Base-by-base conservation (phyloP, 2,329 filamentous ascomycete species). In the Xylaria hypoxylon region DNA sequence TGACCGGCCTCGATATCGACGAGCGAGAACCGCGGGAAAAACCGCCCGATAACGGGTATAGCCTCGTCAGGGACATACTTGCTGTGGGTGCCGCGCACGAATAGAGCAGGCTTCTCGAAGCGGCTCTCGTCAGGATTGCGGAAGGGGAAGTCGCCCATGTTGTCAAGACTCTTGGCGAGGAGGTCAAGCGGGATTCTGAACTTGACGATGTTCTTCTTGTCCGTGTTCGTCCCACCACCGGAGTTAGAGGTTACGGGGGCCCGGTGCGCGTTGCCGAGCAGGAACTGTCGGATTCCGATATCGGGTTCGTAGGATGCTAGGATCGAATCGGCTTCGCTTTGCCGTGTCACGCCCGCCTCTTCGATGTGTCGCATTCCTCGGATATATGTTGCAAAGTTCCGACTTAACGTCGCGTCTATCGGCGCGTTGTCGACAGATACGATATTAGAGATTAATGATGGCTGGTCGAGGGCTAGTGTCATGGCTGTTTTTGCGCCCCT, bases 361-460 rank as follows among this genome's bases (percentile, higher is more conserved):
- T 97, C 92, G 62, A 99, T 90, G 69, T 88, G 86, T 74, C 89
- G 89, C 94, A 99, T 97, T 65, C 89, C 95, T 59, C 88, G 87
- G 24, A 97, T 85, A 79, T 97, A 98, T 68, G 87, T 88, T 3
- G 84, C 87, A 77, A 98, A 98, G 75, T 91, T 88, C 69, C 86
- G 88, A 69, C 87, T 86, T 3, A 98, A 84, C 0, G 87, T 86
- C 15, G 91, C 92, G 77, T 96, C 93, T 8, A 97, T 85, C 2
- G 95, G 95, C 3, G 94, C 93, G 77, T 98, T 98, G 81, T 98
- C 95, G 13, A 98, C 94, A 1, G 93, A 86, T 31, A 97, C 86
- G 58, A 98, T 82, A 72, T 90, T 88, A 17, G 85, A 83, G 65
- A 97, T 85, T 2, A 89, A 81, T 5, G 87, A 82, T 0, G 93